A percentile compares a stretch with the other conserved stretches of the same genome.
phyloP scores from a whole-genome alignment of 1,284 basidiomycete species.

The Cryptococcus wingfieldii region DNA sequence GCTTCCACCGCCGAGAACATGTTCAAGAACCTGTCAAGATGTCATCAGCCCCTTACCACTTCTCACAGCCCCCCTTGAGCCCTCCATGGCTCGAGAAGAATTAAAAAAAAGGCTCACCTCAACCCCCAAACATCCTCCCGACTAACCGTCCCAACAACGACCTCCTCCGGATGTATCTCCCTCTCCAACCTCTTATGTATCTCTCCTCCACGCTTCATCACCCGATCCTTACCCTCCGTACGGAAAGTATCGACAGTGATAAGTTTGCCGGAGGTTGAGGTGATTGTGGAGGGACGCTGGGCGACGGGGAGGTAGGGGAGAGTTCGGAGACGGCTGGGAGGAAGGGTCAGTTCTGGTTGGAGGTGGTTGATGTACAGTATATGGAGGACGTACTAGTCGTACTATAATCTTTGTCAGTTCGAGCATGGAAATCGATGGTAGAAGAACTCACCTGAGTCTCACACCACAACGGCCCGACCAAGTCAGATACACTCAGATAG shows the following conservation, averaged over 20 bases:
- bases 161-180: slow-evolving; percentile 62
- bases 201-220: slow-evolving; percentile 58
- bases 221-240: slow-evolving; percentile 60
- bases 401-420: slow-evolving; percentile 20
- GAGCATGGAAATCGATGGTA: too few species aligned
- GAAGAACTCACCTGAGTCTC: slow-evolving; percentile 56
- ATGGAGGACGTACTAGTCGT: slow-evolving; percentile 38
- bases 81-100: not conserved
- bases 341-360: not conserved
- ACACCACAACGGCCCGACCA: slow-evolving; percentile 55
- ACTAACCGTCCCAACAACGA: slow-evolving; percentile 54
- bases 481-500: slow-evolving; percentile 52
- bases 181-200: slow-evolving; percentile 77
- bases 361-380: not conserved
- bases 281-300: slow-evolving; percentile 60
- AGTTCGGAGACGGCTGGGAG: slow-evolving; percentile 38
- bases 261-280: slow-evolving; percentile 60
- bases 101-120: slow-evolving; percentile 50
- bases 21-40: slow-evolving; percentile 55
- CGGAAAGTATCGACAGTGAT: slow-evolving; percentile 61
- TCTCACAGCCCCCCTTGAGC: not conserved
- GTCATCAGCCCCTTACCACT: slow-evolving; percentile 4
- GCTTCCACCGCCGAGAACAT: slow-evolving; percentile 58
- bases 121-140: slow-evolving; percentile 69
- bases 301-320: slow-evolving; percentile 56